Evolutionary conservation across 371 early-diverging fungal species (phyloP).

Genomic region (Apophysomyces variabilis): DNA sequence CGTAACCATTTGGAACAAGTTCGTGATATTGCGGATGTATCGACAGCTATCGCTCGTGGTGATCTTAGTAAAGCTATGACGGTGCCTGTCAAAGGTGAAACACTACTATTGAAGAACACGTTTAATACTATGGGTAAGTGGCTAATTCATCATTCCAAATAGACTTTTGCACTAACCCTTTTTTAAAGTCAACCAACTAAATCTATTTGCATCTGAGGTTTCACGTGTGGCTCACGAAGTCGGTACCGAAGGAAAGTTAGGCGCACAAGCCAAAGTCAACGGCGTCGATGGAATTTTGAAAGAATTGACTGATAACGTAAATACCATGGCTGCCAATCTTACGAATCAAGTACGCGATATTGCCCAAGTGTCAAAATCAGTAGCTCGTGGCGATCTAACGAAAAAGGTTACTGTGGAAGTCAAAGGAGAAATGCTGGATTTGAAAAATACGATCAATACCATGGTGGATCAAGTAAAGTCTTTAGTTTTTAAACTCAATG

Average conservation of each 20-base stretch:
- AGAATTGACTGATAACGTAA: constrained; percentile 69
- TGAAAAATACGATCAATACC: constrained; percentile 67
- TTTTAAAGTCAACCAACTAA: constrained; percentile 48
- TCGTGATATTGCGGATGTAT: constrained; percentile 76
- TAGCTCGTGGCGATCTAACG: constrained; percentile 60
- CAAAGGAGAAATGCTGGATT: constrained; percentile 66
- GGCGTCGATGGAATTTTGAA: constrained; percentile 72
- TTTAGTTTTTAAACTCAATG: constrained; percentile 1
- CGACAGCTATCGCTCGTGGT: constrained; percentile 73
- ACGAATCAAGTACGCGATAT: constrained; percentile 66
- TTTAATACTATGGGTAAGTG: constrained; percentile 72
- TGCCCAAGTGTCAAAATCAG: constrained; percentile 62
- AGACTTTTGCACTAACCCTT: neutral
- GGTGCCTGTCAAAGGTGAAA: constrained; percentile 68
- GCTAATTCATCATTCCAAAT: constrained; percentile 9
- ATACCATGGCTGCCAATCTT: constrained; percentile 61
- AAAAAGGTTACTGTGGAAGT: constrained; percentile 59
- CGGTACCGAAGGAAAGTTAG: constrained; percentile 55
- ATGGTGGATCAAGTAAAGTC: constrained; percentile 62
- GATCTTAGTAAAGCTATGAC: constrained; percentile 72
- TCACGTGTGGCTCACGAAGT: constrained; percentile 58
- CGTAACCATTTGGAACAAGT: constrained; percentile 71
- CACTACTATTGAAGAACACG: constrained; percentile 67
- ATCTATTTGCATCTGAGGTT: constrained; percentile 58
- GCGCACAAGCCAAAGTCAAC: constrained; percentile 51